These are phyloP conservation scores for Rasamsonia emersonii DNA, from an alignment of 2,329 filamentous ascomycete species.

Conservation along the genomic window DNA sequence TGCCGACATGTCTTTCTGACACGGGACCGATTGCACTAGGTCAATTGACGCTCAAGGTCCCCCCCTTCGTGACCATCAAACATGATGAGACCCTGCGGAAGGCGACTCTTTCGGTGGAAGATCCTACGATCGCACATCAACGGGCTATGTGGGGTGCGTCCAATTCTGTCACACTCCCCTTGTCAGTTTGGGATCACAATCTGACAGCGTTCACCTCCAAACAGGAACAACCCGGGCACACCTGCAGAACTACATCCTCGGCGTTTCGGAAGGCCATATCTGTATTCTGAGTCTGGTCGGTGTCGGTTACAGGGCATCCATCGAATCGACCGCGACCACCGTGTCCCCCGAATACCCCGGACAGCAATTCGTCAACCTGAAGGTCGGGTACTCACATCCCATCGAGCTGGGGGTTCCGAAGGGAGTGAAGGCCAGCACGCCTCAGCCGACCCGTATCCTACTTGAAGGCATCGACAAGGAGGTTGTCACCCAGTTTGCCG, in stretches of 20 bases:
- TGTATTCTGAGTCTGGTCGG: conserved; percentile 88
- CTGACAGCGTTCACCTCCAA: conserved; percentile 13
- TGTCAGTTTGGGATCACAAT: conserved; percentile 4
- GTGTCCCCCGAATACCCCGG: conserved; percentile 60
- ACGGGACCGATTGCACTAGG: conserved; percentile 50
- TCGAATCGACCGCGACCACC: conserved; percentile 68
- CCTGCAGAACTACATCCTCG: conserved; percentile 81
- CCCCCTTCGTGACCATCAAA: conserved; percentile 64
- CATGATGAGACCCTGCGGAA: conserved; percentile 57
- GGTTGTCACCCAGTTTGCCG: conserved; percentile 83
- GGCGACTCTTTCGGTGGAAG: conserved; percentile 60
- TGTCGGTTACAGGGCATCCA: conserved; percentile 84
- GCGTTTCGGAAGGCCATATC: conserved; percentile 92
- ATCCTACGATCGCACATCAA: conserved; percentile 63
- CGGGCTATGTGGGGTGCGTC: conserved; percentile 89
- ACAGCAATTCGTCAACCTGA: conserved; percentile 83
- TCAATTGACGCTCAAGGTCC: conserved; percentile 68
- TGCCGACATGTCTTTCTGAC: not conserved
- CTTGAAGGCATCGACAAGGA: conserved; percentile 83
- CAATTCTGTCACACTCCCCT: conserved; percentile 3
- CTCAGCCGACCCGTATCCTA: conserved; percentile 83
- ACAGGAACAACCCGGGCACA: conserved; percentile 83
- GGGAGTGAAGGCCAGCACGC: conserved; percentile 77
- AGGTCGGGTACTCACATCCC: conserved; percentile 93
- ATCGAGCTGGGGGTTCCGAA: conserved; percentile 78